These are phyloP conservation scores for Alternaria brassicae DNA, from an alignment of 2,329 filamentous ascomycete genomes.

Conservation along the genomic window DNA sequence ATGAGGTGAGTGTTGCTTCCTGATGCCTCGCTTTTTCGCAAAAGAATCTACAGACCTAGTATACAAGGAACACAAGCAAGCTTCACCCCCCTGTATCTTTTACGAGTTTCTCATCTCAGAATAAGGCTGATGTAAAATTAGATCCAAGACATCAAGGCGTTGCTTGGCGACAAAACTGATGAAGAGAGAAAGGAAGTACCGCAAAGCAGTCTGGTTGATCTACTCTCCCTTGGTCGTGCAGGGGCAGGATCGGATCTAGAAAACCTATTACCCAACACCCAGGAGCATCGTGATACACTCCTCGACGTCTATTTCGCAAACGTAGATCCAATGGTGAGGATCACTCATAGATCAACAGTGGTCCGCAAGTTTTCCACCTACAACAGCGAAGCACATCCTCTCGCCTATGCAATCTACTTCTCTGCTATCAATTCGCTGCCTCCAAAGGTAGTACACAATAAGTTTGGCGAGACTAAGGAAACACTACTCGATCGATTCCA, in stretches of 20 bases:
- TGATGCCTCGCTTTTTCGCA: neutral
- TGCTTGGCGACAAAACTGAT: slow-evolving; percentile 44
- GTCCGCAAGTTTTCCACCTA: slow-evolving; percentile 38
- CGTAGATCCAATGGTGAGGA: slow-evolving; percentile 48
- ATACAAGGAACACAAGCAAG: neutral
- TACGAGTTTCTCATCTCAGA: neutral
- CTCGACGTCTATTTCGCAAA: slow-evolving; percentile 46
- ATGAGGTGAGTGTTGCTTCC: slow-evolving; percentile 40
- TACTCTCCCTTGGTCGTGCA: slow-evolving; percentile 44
- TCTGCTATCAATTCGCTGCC: slow-evolving; percentile 47
- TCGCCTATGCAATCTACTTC: slow-evolving; percentile 48
- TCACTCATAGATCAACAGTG: slow-evolving; percentile 46
- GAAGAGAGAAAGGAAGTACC: slow-evolving; percentile 40
- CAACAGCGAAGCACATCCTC: slow-evolving; percentile 40
- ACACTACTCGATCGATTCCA: slow-evolving; percentile 42
- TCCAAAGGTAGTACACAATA: slow-evolving; percentile 37
- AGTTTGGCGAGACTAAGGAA: slow-evolving; percentile 45
- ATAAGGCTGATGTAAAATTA: slow-evolving; percentile 16
- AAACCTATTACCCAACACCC: slow-evolving; percentile 38
- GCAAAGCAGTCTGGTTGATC: slow-evolving; percentile 40
- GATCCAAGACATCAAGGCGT: slow-evolving; percentile 51
- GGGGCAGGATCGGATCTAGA: slow-evolving; percentile 36
- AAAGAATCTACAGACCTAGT: neutral
- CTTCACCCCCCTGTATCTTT: neutral
- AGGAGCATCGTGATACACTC: slow-evolving; percentile 43